Evolutionary conservation across 768 basidiomycete genomes (phyloP).

Genomic region (Auriscalpium microsporum): DNA sequence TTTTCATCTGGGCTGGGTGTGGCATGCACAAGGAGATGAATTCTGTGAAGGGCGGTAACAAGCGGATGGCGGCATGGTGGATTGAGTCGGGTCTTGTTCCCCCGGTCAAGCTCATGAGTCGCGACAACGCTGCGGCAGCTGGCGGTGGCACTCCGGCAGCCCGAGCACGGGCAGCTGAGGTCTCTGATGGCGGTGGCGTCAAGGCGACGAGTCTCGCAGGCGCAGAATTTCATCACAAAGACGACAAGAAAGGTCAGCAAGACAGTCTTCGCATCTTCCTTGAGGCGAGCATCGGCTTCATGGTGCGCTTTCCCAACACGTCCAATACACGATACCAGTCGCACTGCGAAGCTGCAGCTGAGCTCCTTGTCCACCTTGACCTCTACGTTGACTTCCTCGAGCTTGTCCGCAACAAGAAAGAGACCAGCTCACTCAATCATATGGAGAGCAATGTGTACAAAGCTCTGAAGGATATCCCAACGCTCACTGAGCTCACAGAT

Average conservation of each 20-base stretch:
- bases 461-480: conserved; percentile 16
- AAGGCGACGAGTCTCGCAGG: not conserved
- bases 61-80: conserved; percentile 6
- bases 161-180: not conserved
- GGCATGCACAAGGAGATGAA: conserved; percentile 15
- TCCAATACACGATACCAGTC: conserved; percentile 18
- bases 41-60: conserved; percentile 8
- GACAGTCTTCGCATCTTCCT: not conserved
- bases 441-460: conserved; percentile 22
- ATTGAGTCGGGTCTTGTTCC: not conserved
- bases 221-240: not conserved
- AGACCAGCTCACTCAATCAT: conserved; percentile 15
- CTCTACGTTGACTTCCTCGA: conserved; percentile 17
- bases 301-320: conserved; percentile 16
- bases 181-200: not conserved
- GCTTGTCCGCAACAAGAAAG: conserved; percentile 14
- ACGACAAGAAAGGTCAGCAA: conserved; percentile 2
- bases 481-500: conserved; percentile 17
- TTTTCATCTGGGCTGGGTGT: conserved; percentile 7
- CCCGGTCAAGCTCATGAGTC: conserved; percentile 8
- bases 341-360: conserved; percentile 12
- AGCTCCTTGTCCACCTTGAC: conserved; percentile 10
- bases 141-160: not conserved
- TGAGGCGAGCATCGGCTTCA: not conserved
- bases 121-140: conserved; percentile 7